Evolutionary conservation across 2,329 filamentous ascomycete species (phyloP).

Genomic region (Diaporthe sp.): DNA sequence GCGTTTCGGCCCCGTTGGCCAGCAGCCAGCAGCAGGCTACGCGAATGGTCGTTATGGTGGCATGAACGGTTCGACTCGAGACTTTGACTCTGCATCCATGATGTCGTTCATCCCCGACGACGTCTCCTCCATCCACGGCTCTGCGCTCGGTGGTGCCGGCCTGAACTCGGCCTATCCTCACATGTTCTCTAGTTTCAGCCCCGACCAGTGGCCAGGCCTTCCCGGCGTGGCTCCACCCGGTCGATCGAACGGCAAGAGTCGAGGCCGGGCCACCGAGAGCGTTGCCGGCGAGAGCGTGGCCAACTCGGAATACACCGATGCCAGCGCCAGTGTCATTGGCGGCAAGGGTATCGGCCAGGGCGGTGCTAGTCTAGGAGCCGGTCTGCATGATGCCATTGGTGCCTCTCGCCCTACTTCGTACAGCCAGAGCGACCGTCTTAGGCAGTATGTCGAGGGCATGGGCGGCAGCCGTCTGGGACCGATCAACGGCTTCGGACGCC

Average conservation of each 20-base stretch:
- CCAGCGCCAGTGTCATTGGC: conserved; percentile 82
- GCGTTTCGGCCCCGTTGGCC: conserved; percentile 67
- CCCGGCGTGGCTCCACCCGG: conserved; percentile 72
- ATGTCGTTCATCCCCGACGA: conserved; percentile 97
- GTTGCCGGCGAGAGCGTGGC: conserved; percentile 93
- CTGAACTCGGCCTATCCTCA: conserved; percentile 87
- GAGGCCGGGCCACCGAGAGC: conserved; percentile 79
- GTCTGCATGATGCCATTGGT: conserved; percentile 82
- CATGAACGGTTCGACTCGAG: conserved; percentile 58
- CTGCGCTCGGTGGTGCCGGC: conserved; percentile 87
- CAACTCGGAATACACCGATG: conserved; percentile 90
- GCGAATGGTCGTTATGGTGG: conserved; percentile 59
- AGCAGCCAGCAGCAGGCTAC: conserved; percentile 48
- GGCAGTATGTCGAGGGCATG: conserved; percentile 88
- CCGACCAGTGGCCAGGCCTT: conserved; percentile 89
- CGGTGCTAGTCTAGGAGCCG: conserved; percentile 86
- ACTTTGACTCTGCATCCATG: conserved; percentile 86
- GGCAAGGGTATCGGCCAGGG: conserved; percentile 84
- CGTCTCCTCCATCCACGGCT: conserved; percentile 95
- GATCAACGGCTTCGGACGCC: conserved; percentile 78
- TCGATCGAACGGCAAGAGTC: conserved; percentile 75
- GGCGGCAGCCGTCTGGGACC: conserved; percentile 75
- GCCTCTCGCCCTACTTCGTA: conserved; percentile 72
- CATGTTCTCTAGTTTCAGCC: conserved; percentile 94
- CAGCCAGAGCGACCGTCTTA: conserved; percentile 90